Conservation (phyloP, 2,329 filamentous ascomycete genomes). For the Akanthomyces lecanii region DNA sequence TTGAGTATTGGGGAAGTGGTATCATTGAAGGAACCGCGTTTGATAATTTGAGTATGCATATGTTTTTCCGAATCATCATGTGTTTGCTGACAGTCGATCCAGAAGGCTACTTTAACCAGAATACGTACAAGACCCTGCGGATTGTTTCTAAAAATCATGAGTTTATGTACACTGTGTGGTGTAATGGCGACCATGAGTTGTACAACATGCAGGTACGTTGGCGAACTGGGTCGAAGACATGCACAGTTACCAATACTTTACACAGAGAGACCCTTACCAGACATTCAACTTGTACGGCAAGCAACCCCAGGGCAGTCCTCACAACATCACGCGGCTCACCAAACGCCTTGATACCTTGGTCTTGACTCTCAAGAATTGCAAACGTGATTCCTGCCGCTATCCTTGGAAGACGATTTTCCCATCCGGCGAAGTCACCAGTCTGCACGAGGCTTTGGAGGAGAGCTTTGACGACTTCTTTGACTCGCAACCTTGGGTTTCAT, state of each 20-base stretch:
- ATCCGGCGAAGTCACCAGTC: conserved; percentile 43
- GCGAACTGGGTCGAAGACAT: not conserved
- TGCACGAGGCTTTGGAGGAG: conserved; percentile 46
- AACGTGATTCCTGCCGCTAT: conserved; percentile 44
- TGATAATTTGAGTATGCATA: conserved; percentile 20
- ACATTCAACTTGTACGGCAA: conserved; percentile 23
- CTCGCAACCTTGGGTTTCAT: conserved; percentile 45
- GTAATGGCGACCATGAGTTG: conserved; percentile 42
- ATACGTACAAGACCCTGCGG: conserved; percentile 51
- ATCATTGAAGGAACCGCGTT: conserved; percentile 20
- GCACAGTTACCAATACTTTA: not conserved
- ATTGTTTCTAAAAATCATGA: conserved; percentile 44
- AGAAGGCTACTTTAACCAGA: conserved; percentile 27
- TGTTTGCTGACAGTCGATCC: conserved; percentile 24
- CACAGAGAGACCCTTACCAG: conserved; percentile 47
- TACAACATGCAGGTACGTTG: conserved; percentile 46
- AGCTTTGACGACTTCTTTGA: conserved; percentile 51
- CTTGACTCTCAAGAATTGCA: conserved; percentile 58
- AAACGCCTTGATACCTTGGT: conserved; percentile 55
- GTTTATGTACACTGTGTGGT: conserved; percentile 54
- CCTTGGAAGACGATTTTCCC: conserved; percentile 56
- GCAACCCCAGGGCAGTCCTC: not conserved
- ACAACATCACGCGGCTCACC: conserved; percentile 8
- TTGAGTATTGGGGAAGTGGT: conserved; percentile 48
- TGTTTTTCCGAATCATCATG: too few relatives aligned